Conservation (phyloP, 139 green algal species). For the Picochlorum sp. region DNA sequence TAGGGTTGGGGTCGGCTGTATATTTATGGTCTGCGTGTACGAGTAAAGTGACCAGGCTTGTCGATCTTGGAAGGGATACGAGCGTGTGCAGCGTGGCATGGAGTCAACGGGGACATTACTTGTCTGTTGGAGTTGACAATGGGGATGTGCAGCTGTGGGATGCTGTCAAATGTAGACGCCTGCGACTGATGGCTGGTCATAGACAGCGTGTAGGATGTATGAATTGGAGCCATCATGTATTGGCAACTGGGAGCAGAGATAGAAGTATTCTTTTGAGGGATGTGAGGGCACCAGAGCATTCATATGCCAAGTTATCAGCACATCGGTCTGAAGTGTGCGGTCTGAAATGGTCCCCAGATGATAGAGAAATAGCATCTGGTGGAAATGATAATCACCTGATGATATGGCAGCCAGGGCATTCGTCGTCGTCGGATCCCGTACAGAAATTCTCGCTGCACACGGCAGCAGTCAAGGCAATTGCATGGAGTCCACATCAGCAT, state of each 20-base stretch:
- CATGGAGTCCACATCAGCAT: conserved; percentile 95
- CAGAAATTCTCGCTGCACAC: conserved; percentile 47
- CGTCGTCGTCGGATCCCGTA: conserved; percentile 20
- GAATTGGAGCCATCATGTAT: conserved; percentile 76
- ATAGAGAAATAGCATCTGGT: conserved; percentile 68
- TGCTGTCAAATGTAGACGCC: conserved; percentile 47
- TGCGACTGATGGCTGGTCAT: conserved; percentile 79
- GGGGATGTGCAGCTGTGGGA: conserved; percentile 84
- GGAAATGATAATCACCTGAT: conserved; percentile 83
- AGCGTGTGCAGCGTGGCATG: conserved; percentile 80
- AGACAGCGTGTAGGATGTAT: conserved; percentile 65
- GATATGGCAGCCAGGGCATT: conserved; percentile 46
- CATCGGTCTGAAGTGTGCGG: conserved; percentile 86
- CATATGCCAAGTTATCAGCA: conserved; percentile 51
- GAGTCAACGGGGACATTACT: conserved; percentile 79
- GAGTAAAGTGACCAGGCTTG: conserved; percentile 56
- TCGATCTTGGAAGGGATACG: conserved; percentile 38
- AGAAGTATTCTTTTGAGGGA: conserved; percentile 82
- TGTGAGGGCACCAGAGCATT: conserved; percentile 66
- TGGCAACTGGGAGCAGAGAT: conserved; percentile 83
- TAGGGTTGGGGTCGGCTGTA: conserved; percentile 83
- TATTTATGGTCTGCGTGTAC: conserved; percentile 94
- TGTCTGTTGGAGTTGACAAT: conserved; percentile 76
- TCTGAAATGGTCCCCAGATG: conserved; percentile 74
- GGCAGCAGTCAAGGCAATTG: conserved; percentile 91